Base-by-base conservation (phyloP, 2,329 filamentous ascomycete species). In the Neonectria coccinea region DNA sequence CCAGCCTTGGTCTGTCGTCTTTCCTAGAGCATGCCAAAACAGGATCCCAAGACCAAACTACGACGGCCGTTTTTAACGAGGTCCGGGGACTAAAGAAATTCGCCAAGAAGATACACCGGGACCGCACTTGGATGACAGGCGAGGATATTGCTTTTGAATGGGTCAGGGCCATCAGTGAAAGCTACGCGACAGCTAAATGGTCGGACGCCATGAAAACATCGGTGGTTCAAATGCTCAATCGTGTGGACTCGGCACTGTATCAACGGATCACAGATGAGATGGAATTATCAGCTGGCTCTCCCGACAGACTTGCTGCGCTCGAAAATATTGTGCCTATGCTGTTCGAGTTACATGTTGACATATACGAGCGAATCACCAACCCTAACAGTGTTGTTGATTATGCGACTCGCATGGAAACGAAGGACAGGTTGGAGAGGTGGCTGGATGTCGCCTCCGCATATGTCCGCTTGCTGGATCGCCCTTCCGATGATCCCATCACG, bases 11-110 rank as follows among this genome's bases (percentile, higher is more conserved):
- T 9, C 79, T 89, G 16, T 87, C 85, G 1, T 88, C 87, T 4
- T 90, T 91, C 68, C 80, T 91, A 4, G 88, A 91, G 68, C 87
- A 90, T 70, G 85, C 87, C 1, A 89, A 89, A 67, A 80, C 85
- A 0, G 83, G 83, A 4, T 82, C 85, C 0, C 83, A 87, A 69
- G 83, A 85, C 54, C 78, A 82, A 22, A 77, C 78, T 1, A 81
- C 80, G n/a, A 81, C 79, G 3, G 79, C 83, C 0, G 69, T 75
- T 0, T 88, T 89, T 65, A 81, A 87, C 20, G 86, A 88, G 58
- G 78, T 79, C 1, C 81, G 81, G 45, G 86, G 86, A 0, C 75
- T 91, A 5, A 77, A 78, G 29, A 69, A 77, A 0, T 91, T 91
- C 70, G 82, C 85, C 1, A 77, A 80, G 25, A 79, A 71, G 50